These are phyloP conservation scores for Backusella parvicylindrica DNA, from an alignment of 192 early-diverging fungal species.

Conservation along the genomic window DNA sequence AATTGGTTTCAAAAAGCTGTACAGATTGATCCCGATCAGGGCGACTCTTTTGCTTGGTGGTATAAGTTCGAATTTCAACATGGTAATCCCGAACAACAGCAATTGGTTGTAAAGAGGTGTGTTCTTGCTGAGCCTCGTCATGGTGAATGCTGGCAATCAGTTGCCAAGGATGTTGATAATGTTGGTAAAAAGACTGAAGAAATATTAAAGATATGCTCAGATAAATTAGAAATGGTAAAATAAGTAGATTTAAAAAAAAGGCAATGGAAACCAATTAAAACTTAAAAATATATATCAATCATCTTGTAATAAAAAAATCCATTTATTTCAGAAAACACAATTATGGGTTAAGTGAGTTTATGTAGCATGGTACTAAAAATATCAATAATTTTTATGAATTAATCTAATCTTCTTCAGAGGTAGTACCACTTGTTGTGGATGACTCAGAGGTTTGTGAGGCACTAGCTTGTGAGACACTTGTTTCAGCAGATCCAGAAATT, in stretches of 20 bases:
- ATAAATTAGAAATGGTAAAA: constrained; percentile 22
- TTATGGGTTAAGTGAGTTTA: neutral
- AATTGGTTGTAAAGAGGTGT: constrained; percentile 65
- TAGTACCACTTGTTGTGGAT: neutral
- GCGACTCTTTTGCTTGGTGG: constrained; percentile 96
- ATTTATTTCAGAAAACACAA: neutral
- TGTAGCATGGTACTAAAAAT: neutral
- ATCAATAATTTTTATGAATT: neutral
- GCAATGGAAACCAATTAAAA: neutral
- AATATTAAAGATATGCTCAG: constrained; percentile 44
- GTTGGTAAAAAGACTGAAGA: constrained; percentile 65
- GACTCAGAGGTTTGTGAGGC: neutral
- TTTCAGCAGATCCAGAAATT: neutral
- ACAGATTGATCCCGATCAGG: constrained; percentile 79
- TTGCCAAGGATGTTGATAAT: constrained; percentile 76
- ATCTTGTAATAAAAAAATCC: neutral
- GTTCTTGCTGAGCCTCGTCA: constrained; percentile 80
- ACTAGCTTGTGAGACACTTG: neutral
- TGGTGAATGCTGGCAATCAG: constrained; percentile 83
- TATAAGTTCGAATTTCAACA: constrained; percentile 86
- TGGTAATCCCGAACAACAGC: constrained; percentile 55
- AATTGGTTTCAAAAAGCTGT: constrained; percentile 87
- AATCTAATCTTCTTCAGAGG: neutral
- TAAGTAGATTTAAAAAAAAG: neutral
- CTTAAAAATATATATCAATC: neutral